A percentile compares a stretch with the other conserved stretches of the same genome.
Evolutionary conservation across 148 eudicot species (phyloP).

Genomic region (Diospyros kaki): DNA sequence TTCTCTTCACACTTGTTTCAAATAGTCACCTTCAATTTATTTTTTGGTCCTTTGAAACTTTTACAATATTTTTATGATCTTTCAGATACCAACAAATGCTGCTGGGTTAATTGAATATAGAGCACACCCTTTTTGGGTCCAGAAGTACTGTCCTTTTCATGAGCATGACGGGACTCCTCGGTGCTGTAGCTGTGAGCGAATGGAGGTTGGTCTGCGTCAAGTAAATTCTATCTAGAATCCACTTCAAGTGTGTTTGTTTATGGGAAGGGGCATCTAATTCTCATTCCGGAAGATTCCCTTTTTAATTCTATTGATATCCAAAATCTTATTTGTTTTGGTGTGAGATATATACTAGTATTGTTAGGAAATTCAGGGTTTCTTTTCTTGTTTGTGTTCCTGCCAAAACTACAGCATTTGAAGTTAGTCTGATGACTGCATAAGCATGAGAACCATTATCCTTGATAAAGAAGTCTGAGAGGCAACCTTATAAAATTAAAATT

Average conservation of each 20-base stretch:
- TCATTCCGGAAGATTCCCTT: neutral
- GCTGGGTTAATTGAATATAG: constrained; percentile 73
- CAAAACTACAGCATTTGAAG: neutral
- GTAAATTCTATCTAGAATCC: neutral
- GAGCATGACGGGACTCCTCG: constrained; percentile 76
- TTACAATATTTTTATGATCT: neutral
- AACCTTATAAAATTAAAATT: neutral
- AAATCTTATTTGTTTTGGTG: neutral
- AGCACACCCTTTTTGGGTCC: constrained; percentile 84
- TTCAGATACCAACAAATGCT: constrained; percentile 64
- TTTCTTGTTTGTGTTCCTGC: neutral
- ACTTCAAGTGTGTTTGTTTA: neutral
- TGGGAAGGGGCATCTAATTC: neutral
- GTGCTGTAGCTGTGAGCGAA: constrained; percentile 78
- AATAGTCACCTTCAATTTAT: neutral
- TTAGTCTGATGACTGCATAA: neutral
- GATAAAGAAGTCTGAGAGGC: too few species aligned
- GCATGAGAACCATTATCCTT: neutral
- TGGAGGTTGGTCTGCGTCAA: constrained; percentile 41
- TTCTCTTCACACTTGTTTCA: neutral
- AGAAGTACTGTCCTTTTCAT: constrained; percentile 71
- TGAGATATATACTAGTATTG: neutral
- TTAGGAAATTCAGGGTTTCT: neutral
- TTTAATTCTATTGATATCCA: neutral
- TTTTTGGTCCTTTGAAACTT: neutral